Base-by-base conservation (phyloP, 1,284 basidiomycete species). In the Puccinia hordei region DNA sequence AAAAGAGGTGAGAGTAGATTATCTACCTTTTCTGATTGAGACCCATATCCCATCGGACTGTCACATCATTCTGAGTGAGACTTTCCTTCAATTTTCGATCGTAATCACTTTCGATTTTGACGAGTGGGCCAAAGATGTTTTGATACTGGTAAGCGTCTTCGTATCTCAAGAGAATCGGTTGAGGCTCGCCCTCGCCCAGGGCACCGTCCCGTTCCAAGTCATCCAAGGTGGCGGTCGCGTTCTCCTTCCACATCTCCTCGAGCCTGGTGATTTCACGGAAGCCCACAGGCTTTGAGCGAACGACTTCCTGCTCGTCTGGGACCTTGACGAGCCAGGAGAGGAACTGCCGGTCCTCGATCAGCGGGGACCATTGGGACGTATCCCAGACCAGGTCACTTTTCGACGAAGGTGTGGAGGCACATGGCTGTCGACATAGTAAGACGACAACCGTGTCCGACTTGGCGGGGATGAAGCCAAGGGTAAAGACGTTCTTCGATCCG, bases 131-230 rank as follows among this genome's bases (percentile, higher is more conserved):
- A 84, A 98, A 96, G 81, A 99, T 98, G 85, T 98, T 98, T 87
- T 98, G 96, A 86, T 99, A 99, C 86, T 99, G 96, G 85, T 98
- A 98, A 53, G 97, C 96, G 85, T 99, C 97, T 86, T 99, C 96
- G 86, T 99, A 99, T 46, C 88, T 88, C 61, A 94, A 87, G 41
- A 97, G 85, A 82, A 99, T 93, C 0, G 92, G 90, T 85, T 96
- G 93, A 19, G 96, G 95, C 85, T 98, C 96, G 85, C 98, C 95
- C 84, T 98, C 95, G 0, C 95, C 93, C 0, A 95, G 94, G 13
- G 65, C 55, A 85, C 98, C 95, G 84, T 98, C 95, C 84, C 97
- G 95, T 85, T 98, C 96, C 17, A 99, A 90, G 85, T 99, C 97
- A 85, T 97, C 95, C 13, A 99, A 89, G 0, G 93, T 97, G 2